A percentile compares a stretch with the other conserved stretches of the same genome.
These are phyloP conservation scores for Pichia membranifaciens DNA, from an alignment of 805 yeast species.

Conservation along the genomic window DNA sequence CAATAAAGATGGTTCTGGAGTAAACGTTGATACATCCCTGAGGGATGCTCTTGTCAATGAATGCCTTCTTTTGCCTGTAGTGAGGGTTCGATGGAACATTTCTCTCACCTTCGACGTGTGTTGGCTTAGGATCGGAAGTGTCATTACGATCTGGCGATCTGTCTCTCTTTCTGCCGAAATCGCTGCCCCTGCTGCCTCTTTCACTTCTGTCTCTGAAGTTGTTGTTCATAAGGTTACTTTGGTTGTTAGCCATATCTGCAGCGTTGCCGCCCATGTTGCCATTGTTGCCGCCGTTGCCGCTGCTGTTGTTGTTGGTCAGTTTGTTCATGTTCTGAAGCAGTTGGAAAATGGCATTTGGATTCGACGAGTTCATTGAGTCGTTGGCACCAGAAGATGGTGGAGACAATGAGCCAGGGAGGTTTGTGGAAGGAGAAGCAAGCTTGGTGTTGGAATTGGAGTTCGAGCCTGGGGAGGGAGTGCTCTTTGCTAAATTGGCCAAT, in stretches of 20 bases:
- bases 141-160: conserved; percentile 41
- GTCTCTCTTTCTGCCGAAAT: conserved; percentile 42
- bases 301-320: conserved; percentile 17
- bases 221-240: conserved; percentile 26
- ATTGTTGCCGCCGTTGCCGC: conserved; percentile 16
- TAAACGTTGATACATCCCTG: conserved; percentile 75
- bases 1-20: conserved; percentile 88
- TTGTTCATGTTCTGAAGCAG: conserved; percentile 47
- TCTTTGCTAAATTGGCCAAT: conserved; percentile 57
- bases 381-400: conserved; percentile 8
- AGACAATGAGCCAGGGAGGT: conserved; percentile 1
- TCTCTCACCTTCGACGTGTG: conserved; percentile 47
- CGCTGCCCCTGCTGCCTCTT: conserved; percentile 13
- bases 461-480: conserved; percentile 26
- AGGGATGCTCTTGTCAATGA: conserved; percentile 65
- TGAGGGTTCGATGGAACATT: conserved; percentile 70
- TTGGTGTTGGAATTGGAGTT: conserved; percentile 28
- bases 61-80: conserved; percentile 67
- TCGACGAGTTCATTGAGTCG: conserved; percentile 20
- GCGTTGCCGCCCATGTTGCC: conserved; percentile 19
- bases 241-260: conserved; percentile 15
- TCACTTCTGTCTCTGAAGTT: conserved; percentile 19
- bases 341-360: conserved; percentile 42
- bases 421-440: conserved; percentile 21
- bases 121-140: conserved; percentile 25